A percentile compares a stretch with the other conserved stretches of the same genome.
phyloP scores from a whole-genome alignment of 345 rosid species.

The Excoecaria cochinchinensis region DNA sequence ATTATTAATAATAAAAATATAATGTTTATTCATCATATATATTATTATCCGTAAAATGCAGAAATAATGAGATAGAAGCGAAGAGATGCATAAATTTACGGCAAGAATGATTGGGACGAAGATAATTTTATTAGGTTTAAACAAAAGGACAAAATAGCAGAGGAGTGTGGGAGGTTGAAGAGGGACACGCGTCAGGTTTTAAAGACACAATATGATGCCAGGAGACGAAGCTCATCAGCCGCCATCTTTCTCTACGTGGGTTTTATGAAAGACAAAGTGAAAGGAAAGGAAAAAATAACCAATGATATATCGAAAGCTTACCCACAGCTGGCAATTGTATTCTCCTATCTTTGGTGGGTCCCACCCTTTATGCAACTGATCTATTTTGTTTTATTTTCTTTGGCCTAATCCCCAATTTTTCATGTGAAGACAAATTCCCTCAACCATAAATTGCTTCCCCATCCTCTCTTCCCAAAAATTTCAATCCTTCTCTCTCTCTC shows the following conservation, averaged over 20 bases:
- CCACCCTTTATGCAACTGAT: constrained; percentile 16
- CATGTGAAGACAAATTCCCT: constrained; percentile 56
- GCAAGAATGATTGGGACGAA: constrained; percentile 16
- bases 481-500: constrained; percentile 39
- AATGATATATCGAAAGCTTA: neutral
- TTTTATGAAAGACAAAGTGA: constrained; percentile 7
- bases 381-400: constrained; percentile 14
- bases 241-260: constrained; percentile 37
- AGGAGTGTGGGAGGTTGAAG: neutral
- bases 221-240: constrained; percentile 37
- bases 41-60: too few species aligned
- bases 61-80: neutral
- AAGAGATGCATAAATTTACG: constrained; percentile 37
- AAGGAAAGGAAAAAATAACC: too few species aligned
- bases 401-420: constrained; percentile 36
- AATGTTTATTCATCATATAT: too few species aligned
- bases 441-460: constrained; percentile 60
- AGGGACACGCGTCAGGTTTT: constrained; percentile 37
- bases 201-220: constrained; percentile 21
- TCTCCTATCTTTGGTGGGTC: constrained; percentile 2
- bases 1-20: too few species aligned
- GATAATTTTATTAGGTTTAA: neutral
- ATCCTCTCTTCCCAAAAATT: constrained; percentile 60
- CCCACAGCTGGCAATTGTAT: constrained; percentile 31
- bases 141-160: neutral